Conservation (phyloP, 1,284 basidiomycete species). For the Ceratobasidium sp. region DNA sequence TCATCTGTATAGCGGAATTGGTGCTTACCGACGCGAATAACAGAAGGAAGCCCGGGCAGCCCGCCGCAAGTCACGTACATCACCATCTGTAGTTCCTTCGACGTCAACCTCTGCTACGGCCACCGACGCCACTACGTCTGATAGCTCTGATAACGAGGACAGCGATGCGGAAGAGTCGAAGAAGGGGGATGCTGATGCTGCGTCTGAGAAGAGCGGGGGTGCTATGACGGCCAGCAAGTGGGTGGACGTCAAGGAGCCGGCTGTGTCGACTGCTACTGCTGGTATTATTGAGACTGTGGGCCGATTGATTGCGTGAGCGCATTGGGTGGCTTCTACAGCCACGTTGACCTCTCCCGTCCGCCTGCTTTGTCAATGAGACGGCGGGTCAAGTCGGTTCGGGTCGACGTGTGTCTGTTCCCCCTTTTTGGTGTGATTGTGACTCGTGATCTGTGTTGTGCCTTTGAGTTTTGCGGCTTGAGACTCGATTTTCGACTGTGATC, state of each 20-base stretch:
- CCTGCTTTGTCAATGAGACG: not conserved
- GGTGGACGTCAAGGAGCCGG: conserved; percentile 41
- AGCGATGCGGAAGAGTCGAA: conserved; percentile 34
- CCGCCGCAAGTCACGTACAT: conserved; percentile 34
- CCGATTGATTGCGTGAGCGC: conserved; percentile 17
- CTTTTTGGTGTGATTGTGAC: conserved; percentile 20
- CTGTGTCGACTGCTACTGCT: conserved; percentile 26
- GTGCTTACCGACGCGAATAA: conserved; percentile 27
- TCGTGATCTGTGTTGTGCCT: conserved; percentile 4
- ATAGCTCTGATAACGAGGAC: conserved; percentile 45
- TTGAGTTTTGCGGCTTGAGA: not conserved
- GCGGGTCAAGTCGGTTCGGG: not conserved
- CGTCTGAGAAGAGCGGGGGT: conserved; percentile 22
- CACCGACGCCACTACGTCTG: conserved; percentile 32
- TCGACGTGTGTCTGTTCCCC: not conserved
- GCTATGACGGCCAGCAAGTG: conserved; percentile 38
- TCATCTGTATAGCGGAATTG: conserved; percentile 35
- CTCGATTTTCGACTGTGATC: not conserved
- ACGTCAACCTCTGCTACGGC: conserved; percentile 1
- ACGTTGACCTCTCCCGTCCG: conserved; percentile 3
- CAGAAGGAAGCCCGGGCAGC: not conserved
- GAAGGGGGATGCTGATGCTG: conserved; percentile 28
- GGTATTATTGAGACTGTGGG: conserved; percentile 43
- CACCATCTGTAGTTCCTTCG: conserved; percentile 32
- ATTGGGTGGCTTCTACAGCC: not conserved